These are phyloP conservation scores for Thelonectria discophora DNA, from an alignment of 2,329 filamentous ascomycete species.

Conservation along the genomic window DNA sequence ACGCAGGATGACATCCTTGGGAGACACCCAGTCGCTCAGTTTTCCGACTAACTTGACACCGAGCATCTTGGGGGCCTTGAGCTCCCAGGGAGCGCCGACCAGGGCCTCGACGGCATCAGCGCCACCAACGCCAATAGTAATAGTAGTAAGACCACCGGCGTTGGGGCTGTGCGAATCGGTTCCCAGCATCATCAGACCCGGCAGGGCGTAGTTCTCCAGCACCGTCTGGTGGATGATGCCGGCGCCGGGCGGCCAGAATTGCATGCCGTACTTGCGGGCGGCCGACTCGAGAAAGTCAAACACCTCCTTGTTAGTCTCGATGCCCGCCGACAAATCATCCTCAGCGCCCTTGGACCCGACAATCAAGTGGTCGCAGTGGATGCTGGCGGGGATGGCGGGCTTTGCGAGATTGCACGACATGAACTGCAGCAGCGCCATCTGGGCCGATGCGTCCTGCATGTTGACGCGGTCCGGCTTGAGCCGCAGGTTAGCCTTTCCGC, in stretches of 20 bases:
- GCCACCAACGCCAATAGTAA: conserved; percentile 96
- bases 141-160: conserved; percentile 90
- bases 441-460: conserved; percentile 98
- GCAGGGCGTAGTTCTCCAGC: conserved; percentile 96
- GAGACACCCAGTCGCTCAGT: conserved; percentile 89
- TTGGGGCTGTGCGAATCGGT: conserved; percentile 98
- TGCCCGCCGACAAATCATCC: conserved; percentile 83
- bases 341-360: conserved; percentile 92
- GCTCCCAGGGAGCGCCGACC: conserved; percentile 95
- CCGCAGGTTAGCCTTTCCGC: conserved; percentile 91
- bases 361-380: conserved; percentile 99
- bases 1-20: conserved; percentile 94
- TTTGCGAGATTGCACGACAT: conserved; percentile 93
- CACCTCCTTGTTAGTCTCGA: conserved; percentile 93
- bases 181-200: conserved; percentile 97
- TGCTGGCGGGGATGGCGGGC: conserved; percentile 94
- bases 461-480: conserved; percentile 97
- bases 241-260: conserved; percentile 94
- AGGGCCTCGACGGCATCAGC: conserved; percentile 97
- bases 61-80: conserved; percentile 91
- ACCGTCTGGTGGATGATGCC: conserved; percentile 98
- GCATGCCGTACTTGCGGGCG: conserved; percentile 88
- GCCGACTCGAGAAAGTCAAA: conserved; percentile 98
- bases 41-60: conserved; percentile 86
- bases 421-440: conserved; percentile 98